Evolutionary conservation across 352 stramenopile genomes (phyloP).

Genomic region (Phytophthora sp.): DNA sequence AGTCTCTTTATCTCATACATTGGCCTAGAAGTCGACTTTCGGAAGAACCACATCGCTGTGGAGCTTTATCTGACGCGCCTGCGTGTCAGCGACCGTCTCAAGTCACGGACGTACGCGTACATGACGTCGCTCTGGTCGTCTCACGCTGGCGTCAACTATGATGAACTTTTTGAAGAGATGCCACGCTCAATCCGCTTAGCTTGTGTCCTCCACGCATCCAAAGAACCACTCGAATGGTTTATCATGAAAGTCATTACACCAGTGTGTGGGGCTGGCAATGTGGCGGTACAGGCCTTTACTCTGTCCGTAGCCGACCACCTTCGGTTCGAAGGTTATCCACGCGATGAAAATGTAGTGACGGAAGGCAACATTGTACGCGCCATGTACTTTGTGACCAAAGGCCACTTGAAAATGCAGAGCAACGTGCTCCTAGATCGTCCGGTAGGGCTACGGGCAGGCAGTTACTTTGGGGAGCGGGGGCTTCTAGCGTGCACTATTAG

Average conservation of each 20-base stretch:
- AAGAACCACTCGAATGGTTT: slow-evolving; percentile 44
- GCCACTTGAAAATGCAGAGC: slow-evolving; percentile 49
- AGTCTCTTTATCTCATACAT: slow-evolving; percentile 67
- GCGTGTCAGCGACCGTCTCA: slow-evolving; percentile 39
- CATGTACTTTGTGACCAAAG: slow-evolving; percentile 79
- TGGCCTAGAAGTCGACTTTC: slow-evolving; percentile 64
- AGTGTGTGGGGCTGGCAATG: slow-evolving; percentile 21
- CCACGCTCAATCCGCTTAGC: slow-evolving; percentile 55
- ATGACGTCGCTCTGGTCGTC: slow-evolving; percentile 66
- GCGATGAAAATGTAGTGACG: slow-evolving; percentile 59
- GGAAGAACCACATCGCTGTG: slow-evolving; percentile 62
- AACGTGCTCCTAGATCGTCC: slow-evolving; percentile 29
- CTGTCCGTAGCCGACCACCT: slow-evolving; percentile 47
- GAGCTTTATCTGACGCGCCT: slow-evolving; percentile 50
- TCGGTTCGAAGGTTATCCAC: slow-evolving; percentile 65
- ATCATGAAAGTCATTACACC: slow-evolving; percentile 45
- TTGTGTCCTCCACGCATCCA: slow-evolving; percentile 50
- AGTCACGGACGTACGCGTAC: slow-evolving; percentile 43
- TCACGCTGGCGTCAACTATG: slow-evolving; percentile 59
- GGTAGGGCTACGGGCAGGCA: slow-evolving; percentile 35
- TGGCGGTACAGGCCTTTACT: slow-evolving; percentile 31
- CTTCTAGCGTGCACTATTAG: slow-evolving; percentile 60
- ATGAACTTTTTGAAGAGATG: slow-evolving; percentile 55
- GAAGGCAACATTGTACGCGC: slow-evolving; percentile 62
- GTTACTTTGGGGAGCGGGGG: slow-evolving; percentile 66